These are phyloP conservation scores for Aspergillus homomorphus DNA, from an alignment of 495 filamentous ascomycete genomes.

Conservation along the genomic window DNA sequence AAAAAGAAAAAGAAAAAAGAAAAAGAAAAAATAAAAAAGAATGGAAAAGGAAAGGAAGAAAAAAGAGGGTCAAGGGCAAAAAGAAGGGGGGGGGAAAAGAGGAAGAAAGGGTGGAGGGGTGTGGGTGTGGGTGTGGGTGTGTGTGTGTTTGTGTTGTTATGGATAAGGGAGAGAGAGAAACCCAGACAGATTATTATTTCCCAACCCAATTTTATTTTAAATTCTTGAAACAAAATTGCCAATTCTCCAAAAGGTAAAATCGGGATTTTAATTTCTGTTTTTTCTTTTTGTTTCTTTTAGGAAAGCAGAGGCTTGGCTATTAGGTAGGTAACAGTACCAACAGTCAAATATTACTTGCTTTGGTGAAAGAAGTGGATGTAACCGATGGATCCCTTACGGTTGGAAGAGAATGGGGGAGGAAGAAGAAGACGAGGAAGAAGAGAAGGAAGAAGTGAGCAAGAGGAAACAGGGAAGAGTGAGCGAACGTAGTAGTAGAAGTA, in stretches of 20 bases:
- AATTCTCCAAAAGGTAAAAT: conserved; percentile 4
- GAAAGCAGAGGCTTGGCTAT: not conserved
- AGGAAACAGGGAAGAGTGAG: conserved; percentile 9
- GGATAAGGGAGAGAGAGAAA: conserved; percentile 22
- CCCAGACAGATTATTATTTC: conserved; percentile 10
- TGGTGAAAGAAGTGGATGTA: conserved; percentile 2
- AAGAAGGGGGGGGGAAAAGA: conserved; percentile 15
- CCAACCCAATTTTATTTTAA: not conserved
- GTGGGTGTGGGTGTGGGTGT: conserved; percentile 15
- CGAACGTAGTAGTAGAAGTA: not conserved
- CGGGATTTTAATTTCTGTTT: not conserved
- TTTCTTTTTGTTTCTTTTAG: not conserved
- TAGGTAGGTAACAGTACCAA: not conserved
- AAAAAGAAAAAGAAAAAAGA: conserved; percentile 10
- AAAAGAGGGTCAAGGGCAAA: conserved; percentile 15
- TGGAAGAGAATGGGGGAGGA: conserved; percentile 7
- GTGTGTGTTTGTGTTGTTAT: conserved; percentile 11
- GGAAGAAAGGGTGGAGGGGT: conserved; percentile 20
- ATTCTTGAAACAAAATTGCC: conserved; percentile 14
- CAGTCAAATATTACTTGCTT: conserved; percentile 3
- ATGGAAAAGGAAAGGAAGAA: conserved; percentile 12
- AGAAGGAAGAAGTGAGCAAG: conserved; percentile 5
- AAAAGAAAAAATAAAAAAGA: conserved; percentile 14
- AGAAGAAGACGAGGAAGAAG: conserved; percentile 2
- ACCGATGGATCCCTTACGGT: conserved; percentile 5